Base-by-base conservation (phyloP, 345 rosid species). In the Rhodamnia argentea region DNA sequence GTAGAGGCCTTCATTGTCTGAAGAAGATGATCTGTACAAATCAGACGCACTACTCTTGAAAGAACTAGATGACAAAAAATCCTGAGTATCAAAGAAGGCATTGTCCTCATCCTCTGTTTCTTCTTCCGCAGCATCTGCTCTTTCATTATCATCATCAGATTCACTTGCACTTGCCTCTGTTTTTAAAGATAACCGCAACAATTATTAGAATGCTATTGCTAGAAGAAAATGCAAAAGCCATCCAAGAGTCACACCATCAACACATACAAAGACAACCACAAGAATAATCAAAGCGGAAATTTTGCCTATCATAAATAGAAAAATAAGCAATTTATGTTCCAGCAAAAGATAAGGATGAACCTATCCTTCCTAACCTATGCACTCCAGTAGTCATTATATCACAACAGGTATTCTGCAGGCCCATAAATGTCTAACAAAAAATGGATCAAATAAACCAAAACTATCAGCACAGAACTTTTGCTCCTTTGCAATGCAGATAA, bases 21-120 rank as follows among this genome's bases (percentile, higher is more conserved):
- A 94, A 90, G 95, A 94, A 26, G 98, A 96, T 81, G 96, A 92
- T 89, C 95, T 88, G 85, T 93, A 92, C 85, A 93, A 90, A 85
- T 93, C 98, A 84, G 99, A 96, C 62, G 93, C 98, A 86, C 89
- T 98, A 85, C 98, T 95, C 88, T 91, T 96, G 87, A 94, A 93
- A 87, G 99, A 96, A 91, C 97, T 93, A 53, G 98, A 95, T 56
- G 99, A 96, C 37, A 96, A 91, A 90, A 96, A 98, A 85, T 98
- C 99, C 57, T 96, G 96, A 83, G 99, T 96, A 88, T 98, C 99
- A 91, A 96, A 98, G 93, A 96, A 98, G 24, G 94, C 83, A 87
- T 92, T 87, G 82, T 96, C 97, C 40, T 98, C 98, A 58, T 96
- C 99, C 88, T 98, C 99, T 24, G 93, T 92, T 92, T 98, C 99